phyloP scores from a whole-genome alignment of 805 yeast genomes.

The Ogataea pilisensis region DNA sequence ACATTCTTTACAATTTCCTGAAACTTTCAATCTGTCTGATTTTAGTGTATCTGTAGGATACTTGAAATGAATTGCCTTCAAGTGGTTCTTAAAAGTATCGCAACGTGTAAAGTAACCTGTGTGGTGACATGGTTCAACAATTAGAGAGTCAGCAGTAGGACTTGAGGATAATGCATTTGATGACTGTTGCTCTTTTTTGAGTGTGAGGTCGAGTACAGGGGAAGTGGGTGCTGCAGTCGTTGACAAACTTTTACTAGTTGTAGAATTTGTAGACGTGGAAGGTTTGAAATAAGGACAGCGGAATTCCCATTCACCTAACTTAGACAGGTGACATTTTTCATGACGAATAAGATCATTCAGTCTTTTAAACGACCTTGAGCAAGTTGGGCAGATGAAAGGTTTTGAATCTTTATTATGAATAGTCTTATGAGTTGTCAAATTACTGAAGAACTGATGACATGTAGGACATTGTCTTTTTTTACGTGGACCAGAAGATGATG shows the following conservation, averaged over 20 bases:
- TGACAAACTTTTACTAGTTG: too few species aligned
- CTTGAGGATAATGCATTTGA: too few species aligned
- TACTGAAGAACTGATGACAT: slow-evolving; percentile 54
- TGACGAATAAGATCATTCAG: slow-evolving; percentile 85
- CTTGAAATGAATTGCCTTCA: slow-evolving; percentile 83
- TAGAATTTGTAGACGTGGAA: slow-evolving; percentile 4
- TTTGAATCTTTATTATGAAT: slow-evolving; percentile 72
- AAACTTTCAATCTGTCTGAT: slow-evolving; percentile 60
- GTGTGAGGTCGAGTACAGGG: too few species aligned
- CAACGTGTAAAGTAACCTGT: slow-evolving; percentile 85
- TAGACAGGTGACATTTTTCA: slow-evolving; percentile 80
- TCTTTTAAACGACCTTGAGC: slow-evolving; percentile 82
- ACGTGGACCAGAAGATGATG: slow-evolving; percentile 19
- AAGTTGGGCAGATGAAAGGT: slow-evolving; percentile 74
- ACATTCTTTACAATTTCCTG: slow-evolving; percentile 79
- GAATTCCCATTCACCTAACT: slow-evolving; percentile 61
- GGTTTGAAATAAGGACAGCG: slow-evolving; percentile 73
- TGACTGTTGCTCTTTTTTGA: too few species aligned
- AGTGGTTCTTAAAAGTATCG: slow-evolving; percentile 88
- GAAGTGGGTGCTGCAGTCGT: too few species aligned
- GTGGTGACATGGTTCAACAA: slow-evolving; percentile 54
- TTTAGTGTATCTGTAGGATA: slow-evolving; percentile 86
- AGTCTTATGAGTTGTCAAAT: slow-evolving; percentile 78
- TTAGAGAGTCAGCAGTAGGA: too few species aligned
- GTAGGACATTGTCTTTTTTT: slow-evolving; percentile 36